Evolutionary conservation across 1,139 yeast genomes (phyloP), one percentile per base, ranked within the genome.

Genomic region (Arxiozyma telluris): DNA sequence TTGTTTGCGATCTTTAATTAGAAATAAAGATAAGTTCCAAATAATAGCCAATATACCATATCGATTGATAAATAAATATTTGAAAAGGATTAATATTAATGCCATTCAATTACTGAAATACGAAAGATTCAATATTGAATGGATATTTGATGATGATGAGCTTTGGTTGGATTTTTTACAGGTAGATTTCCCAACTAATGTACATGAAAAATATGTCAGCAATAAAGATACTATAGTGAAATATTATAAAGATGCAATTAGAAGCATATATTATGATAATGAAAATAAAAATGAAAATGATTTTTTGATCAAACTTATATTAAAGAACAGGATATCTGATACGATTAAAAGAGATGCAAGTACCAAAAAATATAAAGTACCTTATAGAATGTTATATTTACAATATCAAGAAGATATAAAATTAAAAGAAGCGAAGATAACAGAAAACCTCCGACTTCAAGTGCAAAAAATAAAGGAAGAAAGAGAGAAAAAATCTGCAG

Each of bases 41-140:
- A 79, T 77, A 57, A 71, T 80, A 7, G 81, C 81, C 0, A 69
- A 70, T 53, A 72, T 80, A 0, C 81, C 85, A 12, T 80, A 73
- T 61, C 74, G 76, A 55, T 64, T 82, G 41, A 64, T 81, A 17
- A 68, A 67, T 49, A 76, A 79, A 3, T 71, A 80, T 1, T 65
- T 81, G 20, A 58, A 59, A 46, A 72, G 74, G 51, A 74, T 79
- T 68, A 76, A 75, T 50, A 73, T 80, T 68, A 75, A 73, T 50
- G 70, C 78, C 4, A 76, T 75, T 54, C 86, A 81, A 59, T 64
- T 82, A 27, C 63, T 69, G 39, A 68, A 65, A 25, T 64, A 81
- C 5, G 87, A 82, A 62, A 55, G 58, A 9, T 64, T 60, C 38
- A 78, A 81, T 58, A 76, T 78, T 0, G 72, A 69, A 39, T 60